phyloP scores from a whole-genome alignment of 169 alveolate genomes.

The Cryptosporidium meleagridis region DNA sequence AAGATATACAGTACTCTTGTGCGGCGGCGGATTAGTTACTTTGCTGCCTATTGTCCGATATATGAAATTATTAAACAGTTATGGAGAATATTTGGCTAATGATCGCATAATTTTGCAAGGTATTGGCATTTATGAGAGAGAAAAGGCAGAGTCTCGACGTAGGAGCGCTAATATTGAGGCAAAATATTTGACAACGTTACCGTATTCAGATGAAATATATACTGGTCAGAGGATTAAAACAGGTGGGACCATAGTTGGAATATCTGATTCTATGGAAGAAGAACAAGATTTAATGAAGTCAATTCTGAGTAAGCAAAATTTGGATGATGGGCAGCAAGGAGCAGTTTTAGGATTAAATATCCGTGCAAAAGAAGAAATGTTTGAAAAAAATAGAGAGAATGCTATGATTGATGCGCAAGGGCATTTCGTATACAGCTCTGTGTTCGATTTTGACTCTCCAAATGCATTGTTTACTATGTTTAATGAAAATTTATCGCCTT shows the following conservation, averaged over 20 bases:
- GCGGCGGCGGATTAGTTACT: conserved; percentile 60
- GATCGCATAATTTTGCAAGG: conserved; percentile 37
- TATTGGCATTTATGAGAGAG: conserved; percentile 48
- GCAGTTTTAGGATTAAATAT: conserved; percentile 43
- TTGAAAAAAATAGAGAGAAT: conserved; percentile 31
- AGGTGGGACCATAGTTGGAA: conserved; percentile 36
- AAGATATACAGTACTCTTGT: conserved; percentile 33
- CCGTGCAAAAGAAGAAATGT: conserved; percentile 62
- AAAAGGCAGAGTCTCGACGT: conserved; percentile 30
- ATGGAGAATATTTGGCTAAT: conserved; percentile 15
- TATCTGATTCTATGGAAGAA: conserved; percentile 42
- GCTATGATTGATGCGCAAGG: neutral
- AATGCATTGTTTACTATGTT: conserved; percentile 24
- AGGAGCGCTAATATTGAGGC: conserved; percentile 49
- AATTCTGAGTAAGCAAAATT: neutral
- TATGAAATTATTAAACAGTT: conserved; percentile 14
- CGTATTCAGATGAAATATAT: conserved; percentile 58
- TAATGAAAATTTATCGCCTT: neutral
- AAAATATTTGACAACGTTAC: conserved; percentile 39
- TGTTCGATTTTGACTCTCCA: conserved; percentile 52
- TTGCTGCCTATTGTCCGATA: conserved; percentile 20
- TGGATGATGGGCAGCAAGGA: conserved; percentile 8
- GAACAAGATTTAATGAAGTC: neutral
- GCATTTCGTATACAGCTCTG: conserved; percentile 20
- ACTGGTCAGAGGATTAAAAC: conserved; percentile 4